Evolutionary conservation across 768 basidiomycete genomes (phyloP), one percentile per base, ranked within the genome.

Genomic region (Kwoniella europaea): DNA sequence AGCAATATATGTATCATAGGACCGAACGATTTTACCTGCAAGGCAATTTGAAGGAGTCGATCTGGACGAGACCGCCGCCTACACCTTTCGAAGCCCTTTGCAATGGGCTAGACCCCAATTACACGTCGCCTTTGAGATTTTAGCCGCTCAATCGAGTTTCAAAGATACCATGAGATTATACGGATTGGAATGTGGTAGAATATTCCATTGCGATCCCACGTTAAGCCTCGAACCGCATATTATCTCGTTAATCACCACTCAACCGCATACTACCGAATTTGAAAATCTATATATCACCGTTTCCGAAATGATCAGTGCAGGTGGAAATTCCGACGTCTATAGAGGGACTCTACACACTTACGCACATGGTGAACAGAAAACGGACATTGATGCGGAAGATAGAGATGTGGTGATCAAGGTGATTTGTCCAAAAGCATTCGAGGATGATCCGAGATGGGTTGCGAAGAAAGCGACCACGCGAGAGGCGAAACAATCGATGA

Each of bases 361-460:
- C 4, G 22, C 43, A 3, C 20, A 10, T 1, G 54, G 54, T 3
- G 24, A 55, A 24, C n/a, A 12, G 20, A 20, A 20, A 9, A 12
- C 10, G 20, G 5, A 20, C 20, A 44, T 44, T 27, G 44, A 27
- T 29, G 22, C 20, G 18, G 18, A 16, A 12, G 46, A 46, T 15
- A 22, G 50, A 35, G 12, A 12, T 13, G 62, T 63, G 24, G 29
- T 63, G 5, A 41, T 63, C 50, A 63, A 63, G 50, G 22, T 63
- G 7, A 52, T 46, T 3, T 63, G 43, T 20, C 62, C 62, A 20
- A 9, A 18, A n/a, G 62, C 62, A 6, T 63, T 63, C 24, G 20
- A 63, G 9, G 46, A 63, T 46, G 60, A 44, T 24, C 50, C 54
- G 20, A 55, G 20, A 63, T 63, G 60, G 43, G 50, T 2, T 63